Base-by-base conservation (phyloP, 108 stramenopile species). In the Asterionellopsis glacialis region DNA sequence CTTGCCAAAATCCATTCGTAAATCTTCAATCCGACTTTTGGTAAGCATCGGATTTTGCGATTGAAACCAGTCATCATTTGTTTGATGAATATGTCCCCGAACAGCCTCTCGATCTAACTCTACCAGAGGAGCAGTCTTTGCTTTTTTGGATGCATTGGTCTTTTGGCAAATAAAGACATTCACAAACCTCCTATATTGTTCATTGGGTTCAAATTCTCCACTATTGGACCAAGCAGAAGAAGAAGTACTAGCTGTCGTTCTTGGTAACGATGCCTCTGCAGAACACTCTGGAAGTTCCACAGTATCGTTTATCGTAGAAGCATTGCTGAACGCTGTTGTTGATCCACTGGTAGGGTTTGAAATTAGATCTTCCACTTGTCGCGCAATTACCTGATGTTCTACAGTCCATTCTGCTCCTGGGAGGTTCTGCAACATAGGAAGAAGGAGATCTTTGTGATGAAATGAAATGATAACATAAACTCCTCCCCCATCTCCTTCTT, bases 371-470 rank as follows among this genome's bases (percentile, higher is more conserved):
- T 88, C 91, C 13, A 87, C 84, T 50, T 76, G 63, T 2, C 91
- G 78, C 33, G 51, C 57, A 45, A 93, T 79, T 4, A 74, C 75
- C 26, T 74, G 52, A 54, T 76, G 73, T 14, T 68, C 49, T 13
- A 89, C 74, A 47, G 56, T 53, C 88, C 84, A 89, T 21, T 83
- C 33, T 10, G 84, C 81, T 15, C 88, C 91, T 1, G 91, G 91
- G 22, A 83, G 51, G 41, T 82, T 55, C n/a, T 49, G 43, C 33
- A 93, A 53, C 45, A 93, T 55, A 1, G 73, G 72, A 19, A 68
- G 28, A 1, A 93, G 49, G 19, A 89, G 79, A 26, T 86, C 80
- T 0, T 65, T 1, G 0, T 77, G 73, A 69, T 93, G 84, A 70
- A 89, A 93, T 1, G 88, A 84, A n/a, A 89, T 66, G 27, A 84